Percentiles rank a stretch among this genome's conserved stretches.
phyloP scores from a whole-genome alignment of 805 yeast species.

The Kuraishia cidri region DNA sequence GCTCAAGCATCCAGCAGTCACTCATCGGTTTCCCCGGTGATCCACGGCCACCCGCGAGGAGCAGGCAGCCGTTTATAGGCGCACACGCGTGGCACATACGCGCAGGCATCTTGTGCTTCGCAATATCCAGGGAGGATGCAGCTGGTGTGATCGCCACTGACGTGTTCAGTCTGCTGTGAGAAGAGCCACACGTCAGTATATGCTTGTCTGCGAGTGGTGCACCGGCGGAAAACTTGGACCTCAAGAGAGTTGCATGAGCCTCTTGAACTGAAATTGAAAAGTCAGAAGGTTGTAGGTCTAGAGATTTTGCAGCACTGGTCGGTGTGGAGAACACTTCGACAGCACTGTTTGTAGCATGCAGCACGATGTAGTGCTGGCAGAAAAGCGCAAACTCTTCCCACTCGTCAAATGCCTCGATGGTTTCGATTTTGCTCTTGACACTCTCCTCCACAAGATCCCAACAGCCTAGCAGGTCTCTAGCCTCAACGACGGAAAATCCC shows the following conservation, averaged over 20 bases:
- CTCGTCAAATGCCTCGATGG: slow-evolving; percentile 70
- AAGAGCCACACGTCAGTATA: no score
- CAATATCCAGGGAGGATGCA: no score
- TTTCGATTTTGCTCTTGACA: slow-evolving; percentile 28
- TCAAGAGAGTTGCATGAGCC: no score
- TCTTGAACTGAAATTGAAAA: no score
- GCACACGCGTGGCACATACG: slow-evolving; percentile 58
- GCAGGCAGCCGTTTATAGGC: no score
- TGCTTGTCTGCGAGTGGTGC: no score
- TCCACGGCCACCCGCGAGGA: slow-evolving; percentile 61
- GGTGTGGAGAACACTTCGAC: not conserved
- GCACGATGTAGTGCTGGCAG: slow-evolving; percentile 64
- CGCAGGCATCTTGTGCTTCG: no score
- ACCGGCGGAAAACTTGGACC: no score
- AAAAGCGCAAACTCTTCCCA: slow-evolving; percentile 74
- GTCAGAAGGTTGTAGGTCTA: no score
- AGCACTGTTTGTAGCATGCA: slow-evolving; percentile 46
- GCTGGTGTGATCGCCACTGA: no score
- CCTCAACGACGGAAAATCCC: slow-evolving; percentile 42
- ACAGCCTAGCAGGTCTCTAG: slow-evolving; percentile 43
- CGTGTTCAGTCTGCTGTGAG: no score
- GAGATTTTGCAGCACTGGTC: no score
- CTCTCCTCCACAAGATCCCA: slow-evolving; percentile 43
- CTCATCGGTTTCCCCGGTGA: slow-evolving; percentile 50
- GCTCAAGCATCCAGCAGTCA: slow-evolving; percentile 32